Evolutionary conservation across 1,284 basidiomycete species (phyloP).

Genomic region (Porogramme epimiltina): DNA sequence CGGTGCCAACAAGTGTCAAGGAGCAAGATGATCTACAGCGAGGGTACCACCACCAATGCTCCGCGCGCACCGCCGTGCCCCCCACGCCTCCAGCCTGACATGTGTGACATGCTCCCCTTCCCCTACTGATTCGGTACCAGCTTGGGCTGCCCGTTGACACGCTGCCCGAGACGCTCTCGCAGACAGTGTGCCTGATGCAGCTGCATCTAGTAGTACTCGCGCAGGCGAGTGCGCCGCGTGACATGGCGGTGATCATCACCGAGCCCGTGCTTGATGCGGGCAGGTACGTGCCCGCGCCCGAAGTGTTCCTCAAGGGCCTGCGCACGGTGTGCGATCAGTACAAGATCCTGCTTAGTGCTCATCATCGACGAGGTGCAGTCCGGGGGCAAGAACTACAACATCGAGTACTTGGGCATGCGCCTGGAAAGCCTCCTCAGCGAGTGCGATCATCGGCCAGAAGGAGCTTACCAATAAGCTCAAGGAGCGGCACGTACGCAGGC

Average conservation of each 20-base stretch:
- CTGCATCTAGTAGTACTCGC: constrained; percentile 81
- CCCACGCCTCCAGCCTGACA: constrained; percentile 80
- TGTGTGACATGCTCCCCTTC: constrained; percentile 81
- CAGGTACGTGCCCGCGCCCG: constrained; percentile 90
- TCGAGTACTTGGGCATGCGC: constrained; percentile 78
- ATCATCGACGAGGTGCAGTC: constrained; percentile 90
- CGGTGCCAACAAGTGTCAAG: constrained; percentile 86
- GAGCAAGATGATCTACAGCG: constrained; percentile 90
- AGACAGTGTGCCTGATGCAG: constrained; percentile 78
- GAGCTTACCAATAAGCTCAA: constrained; percentile 82
- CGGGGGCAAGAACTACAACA: constrained; percentile 86
- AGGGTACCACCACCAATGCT: constrained; percentile 43
- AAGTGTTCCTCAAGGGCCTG: constrained; percentile 79
- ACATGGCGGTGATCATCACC: constrained; percentile 91
- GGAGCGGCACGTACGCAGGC: constrained; percentile 89
- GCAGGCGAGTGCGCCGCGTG: constrained; percentile 83
- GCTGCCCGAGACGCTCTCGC: constrained; percentile 65
- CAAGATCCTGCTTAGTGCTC: constrained; percentile 76
- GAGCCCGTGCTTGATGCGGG: constrained; percentile 95
- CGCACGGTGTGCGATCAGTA: constrained; percentile 87
- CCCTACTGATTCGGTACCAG: constrained; percentile 97
- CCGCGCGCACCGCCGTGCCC: too few relatives aligned
- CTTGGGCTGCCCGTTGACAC: constrained; percentile 67
- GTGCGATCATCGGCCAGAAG: constrained; percentile 81
- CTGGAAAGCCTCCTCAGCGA: constrained; percentile 88